Evolutionary conservation across 2,329 filamentous ascomycete species (phyloP).

Genomic region (Thermothelomyces thermophilus): DNA sequence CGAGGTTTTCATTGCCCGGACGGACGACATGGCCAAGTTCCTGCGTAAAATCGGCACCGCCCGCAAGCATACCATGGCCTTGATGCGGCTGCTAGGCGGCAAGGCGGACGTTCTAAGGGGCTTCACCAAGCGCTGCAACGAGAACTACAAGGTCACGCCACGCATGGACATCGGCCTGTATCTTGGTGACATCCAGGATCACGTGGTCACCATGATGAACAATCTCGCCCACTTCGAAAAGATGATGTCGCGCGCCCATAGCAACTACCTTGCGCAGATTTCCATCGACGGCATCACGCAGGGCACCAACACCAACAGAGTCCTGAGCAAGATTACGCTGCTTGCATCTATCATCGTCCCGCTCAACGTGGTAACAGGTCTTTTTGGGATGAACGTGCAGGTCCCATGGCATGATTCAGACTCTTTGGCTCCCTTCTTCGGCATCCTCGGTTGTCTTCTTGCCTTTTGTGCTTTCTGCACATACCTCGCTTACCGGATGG

Average conservation of each 20-base stretch:
- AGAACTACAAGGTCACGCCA: constrained; percentile 90
- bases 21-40: constrained; percentile 83
- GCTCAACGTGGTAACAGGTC: constrained; percentile 81
- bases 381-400: constrained; percentile 81
- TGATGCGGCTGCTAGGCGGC: constrained; percentile 87
- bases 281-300: constrained; percentile 86
- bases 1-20: constrained; percentile 84
- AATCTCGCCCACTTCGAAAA: constrained; percentile 95
- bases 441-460: constrained; percentile 47
- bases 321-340: constrained; percentile 91
- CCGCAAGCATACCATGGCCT: constrained; percentile 88
- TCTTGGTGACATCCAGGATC: constrained; percentile 94
- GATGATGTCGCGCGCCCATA: constrained; percentile 88
- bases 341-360: constrained; percentile 94
- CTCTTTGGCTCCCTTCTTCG: constrained; percentile 49
- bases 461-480: constrained; percentile 44
- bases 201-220: constrained; percentile 98
- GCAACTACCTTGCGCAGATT: constrained; percentile 92
- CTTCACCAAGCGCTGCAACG: constrained; percentile 98
- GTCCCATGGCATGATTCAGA: constrained; percentile 57
- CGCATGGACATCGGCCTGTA: constrained; percentile 96
- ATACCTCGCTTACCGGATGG: constrained; percentile 35
- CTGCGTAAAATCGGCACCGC: constrained; percentile 82
- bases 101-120: constrained; percentile 98
- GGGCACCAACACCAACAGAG: constrained; percentile 80